These are phyloP conservation scores for Fagus sylvatica DNA, from an alignment of 306 rosid species.

Conservation along the genomic window DNA sequence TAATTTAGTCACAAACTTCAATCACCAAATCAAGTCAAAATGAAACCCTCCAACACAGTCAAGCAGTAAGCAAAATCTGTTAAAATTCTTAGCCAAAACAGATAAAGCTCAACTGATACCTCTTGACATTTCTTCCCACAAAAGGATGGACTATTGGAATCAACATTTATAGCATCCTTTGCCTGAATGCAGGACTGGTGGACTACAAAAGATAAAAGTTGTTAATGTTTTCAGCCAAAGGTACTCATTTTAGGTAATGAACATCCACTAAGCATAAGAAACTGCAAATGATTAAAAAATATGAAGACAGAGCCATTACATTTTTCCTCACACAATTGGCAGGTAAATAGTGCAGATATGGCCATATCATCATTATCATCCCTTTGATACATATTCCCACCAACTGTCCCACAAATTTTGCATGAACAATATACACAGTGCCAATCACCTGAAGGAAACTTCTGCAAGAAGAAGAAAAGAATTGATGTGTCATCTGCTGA, in stretches of 20 bases:
- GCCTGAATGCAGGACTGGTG: slow-evolving; percentile 59
- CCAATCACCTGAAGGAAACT: slow-evolving; percentile 92
- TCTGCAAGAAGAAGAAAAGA: slow-evolving; percentile 52
- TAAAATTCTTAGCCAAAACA: slow-evolving; percentile 4
- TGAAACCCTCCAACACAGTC: background rate
- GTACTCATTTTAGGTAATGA: slow-evolving; percentile 4
- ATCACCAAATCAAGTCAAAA: background rate
- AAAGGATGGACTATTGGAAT: slow-evolving; percentile 35
- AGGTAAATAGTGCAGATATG: slow-evolving; percentile 40
- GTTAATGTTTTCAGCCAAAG: slow-evolving; percentile 27
- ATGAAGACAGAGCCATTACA: slow-evolving; percentile 48
- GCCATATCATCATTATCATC: slow-evolving; percentile 35
- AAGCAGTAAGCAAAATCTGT: slow-evolving; percentile 17
- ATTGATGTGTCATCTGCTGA: slow-evolving; percentile 13
- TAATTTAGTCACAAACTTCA: background rate
- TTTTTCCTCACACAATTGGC: slow-evolving; percentile 76
- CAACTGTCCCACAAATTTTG: slow-evolving; percentile 77
- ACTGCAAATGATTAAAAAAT: background rate
- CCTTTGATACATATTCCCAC: slow-evolving; percentile 34
- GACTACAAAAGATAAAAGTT: slow-evolving; percentile 45
- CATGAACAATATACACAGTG: slow-evolving; percentile 88
- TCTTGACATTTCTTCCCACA: slow-evolving; percentile 78
- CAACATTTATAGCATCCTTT: slow-evolving; percentile 38
- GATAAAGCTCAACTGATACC: slow-evolving; percentile 43
- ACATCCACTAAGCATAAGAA: slow-evolving; percentile 23